A percentile compares a stretch with the other conserved stretches of the same genome.
Evolutionary conservation across 2,329 filamentous ascomycete species (phyloP).

Genomic region (Leptographium galeiforme): DNA sequence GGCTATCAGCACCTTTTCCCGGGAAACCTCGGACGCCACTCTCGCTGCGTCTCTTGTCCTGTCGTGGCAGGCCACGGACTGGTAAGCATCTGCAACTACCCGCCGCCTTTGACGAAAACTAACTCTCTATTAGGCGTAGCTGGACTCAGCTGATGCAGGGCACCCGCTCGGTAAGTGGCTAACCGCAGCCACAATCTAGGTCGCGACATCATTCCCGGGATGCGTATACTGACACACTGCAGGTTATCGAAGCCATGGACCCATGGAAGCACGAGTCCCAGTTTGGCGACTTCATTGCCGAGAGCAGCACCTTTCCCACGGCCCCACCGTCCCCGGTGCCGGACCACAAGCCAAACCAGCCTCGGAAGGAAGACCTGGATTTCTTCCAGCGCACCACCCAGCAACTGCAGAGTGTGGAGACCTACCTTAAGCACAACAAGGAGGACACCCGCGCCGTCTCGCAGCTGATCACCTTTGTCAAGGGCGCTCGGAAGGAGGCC

Average conservation of each 20-base stretch:
- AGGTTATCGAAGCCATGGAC: constrained; percentile 87
- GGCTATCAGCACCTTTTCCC: constrained; percentile 73
- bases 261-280: constrained; percentile 82
- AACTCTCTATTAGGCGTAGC: constrained; percentile 51
- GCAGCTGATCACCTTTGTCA: constrained; percentile 59
- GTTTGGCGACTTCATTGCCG: constrained; percentile 68
- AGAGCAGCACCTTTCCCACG: constrained; percentile 61
- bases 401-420: constrained; percentile 55
- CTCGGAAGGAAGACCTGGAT: constrained; percentile 56
- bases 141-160: constrained; percentile 92
- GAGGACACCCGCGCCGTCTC: constrained; percentile 56
- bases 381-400: constrained; percentile 53
- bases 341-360: constrained; percentile 47
- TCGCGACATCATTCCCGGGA: background rate
- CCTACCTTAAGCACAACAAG: constrained; percentile 53
- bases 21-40: constrained; percentile 78
- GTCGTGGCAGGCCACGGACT: constrained; percentile 93
- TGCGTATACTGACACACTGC: constrained; percentile 6
- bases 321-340: constrained; percentile 49
- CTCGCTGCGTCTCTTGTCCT: constrained; percentile 83
- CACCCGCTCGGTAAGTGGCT: constrained; percentile 61
- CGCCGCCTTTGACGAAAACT: constrained; percentile 4
- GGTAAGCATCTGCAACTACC: constrained; percentile 37
- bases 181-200: background rate
- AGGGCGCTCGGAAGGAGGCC: constrained; percentile 57